Conservation (phyloP, 331 rosid species). For the Erythrophleum ivorense region DNA sequence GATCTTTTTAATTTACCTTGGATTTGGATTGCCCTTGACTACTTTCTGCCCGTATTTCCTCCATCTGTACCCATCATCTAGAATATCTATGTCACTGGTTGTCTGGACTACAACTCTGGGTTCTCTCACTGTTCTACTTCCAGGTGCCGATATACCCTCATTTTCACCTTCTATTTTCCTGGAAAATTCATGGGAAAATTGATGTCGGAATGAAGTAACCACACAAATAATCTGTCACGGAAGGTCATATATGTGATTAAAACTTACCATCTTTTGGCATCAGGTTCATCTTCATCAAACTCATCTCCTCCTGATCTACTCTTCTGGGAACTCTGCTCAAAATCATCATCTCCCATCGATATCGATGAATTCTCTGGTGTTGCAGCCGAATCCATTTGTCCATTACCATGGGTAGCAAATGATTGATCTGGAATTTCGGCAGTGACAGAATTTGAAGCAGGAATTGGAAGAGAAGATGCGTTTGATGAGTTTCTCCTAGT, state of each 20-base stretch:
- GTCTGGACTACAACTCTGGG: slow-evolving; percentile 98
- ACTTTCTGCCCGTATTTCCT: slow-evolving; percentile 97
- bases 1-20: slow-evolving; percentile 64
- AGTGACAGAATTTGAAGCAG: slow-evolving; percentile 46
- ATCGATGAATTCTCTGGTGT: slow-evolving; percentile 91
- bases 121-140: slow-evolving; percentile 90
- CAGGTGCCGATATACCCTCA: slow-evolving; percentile 75
- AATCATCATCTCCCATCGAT: slow-evolving; percentile 83
- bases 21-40: slow-evolving; percentile 98
- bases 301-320: slow-evolving; percentile 75
- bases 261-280: slow-evolving; percentile 78
- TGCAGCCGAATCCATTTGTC: slow-evolving; percentile 65
- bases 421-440: slow-evolving; percentile 61
- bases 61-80: slow-evolving; percentile 96
- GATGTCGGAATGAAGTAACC: slow-evolving; percentile 10
- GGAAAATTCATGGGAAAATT: slow-evolving; percentile 23
- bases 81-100: slow-evolving; percentile 94
- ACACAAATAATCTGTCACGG: neutral
- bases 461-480: slow-evolving; percentile 47
- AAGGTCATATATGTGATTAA: neutral
- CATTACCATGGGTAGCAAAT: slow-evolving; percentile 49
- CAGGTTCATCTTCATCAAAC: slow-evolving; percentile 71
- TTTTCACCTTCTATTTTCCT: slow-evolving; percentile 84
- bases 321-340: slow-evolving; percentile 70
- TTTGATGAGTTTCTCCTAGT: slow-evolving; percentile 55